Conservation (phyloP, 257 asterid species). For the Nicotiana attenuata region DNA sequence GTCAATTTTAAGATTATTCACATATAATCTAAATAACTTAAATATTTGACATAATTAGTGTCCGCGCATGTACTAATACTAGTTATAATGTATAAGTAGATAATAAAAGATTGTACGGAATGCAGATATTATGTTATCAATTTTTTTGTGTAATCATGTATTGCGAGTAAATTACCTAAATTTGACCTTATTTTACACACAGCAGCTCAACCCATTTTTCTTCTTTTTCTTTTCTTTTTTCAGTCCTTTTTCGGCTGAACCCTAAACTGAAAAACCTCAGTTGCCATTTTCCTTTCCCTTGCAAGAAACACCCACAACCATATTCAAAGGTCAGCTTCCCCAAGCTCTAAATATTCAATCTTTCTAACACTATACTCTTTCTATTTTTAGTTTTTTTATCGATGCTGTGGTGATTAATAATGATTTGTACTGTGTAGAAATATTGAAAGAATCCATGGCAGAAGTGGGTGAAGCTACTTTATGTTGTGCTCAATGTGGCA, state of each 20-base stretch:
- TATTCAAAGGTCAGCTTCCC: conserved; percentile 11
- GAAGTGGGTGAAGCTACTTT: conserved; percentile 45
- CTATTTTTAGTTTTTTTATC: background rate
- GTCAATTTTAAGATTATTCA: too few species aligned
- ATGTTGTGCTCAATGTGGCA: conserved; percentile 80
- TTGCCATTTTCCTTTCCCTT: background rate
- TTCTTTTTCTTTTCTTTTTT: background rate
- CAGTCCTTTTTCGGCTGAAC: background rate
- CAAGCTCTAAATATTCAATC: background rate
- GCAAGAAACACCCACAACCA: background rate
- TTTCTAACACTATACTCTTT: background rate
- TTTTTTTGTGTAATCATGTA: too few species aligned
- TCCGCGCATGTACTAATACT: too few species aligned
- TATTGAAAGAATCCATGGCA: conserved; percentile 33
- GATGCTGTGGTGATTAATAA: background rate
- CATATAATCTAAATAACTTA: too few species aligned
- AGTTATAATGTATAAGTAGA: too few species aligned
- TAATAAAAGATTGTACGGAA: too few species aligned
- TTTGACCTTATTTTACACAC: background rate
- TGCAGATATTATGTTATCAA: too few species aligned
- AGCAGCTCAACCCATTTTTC: background rate
- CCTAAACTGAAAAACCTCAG: background rate
- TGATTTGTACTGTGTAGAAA: background rate
- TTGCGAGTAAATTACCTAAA: too few species aligned
- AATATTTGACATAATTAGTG: too few species aligned